Conservation (phyloP, 2,329 filamentous ascomycete species). For the Teratosphaeria pseudoeucalypti region DNA sequence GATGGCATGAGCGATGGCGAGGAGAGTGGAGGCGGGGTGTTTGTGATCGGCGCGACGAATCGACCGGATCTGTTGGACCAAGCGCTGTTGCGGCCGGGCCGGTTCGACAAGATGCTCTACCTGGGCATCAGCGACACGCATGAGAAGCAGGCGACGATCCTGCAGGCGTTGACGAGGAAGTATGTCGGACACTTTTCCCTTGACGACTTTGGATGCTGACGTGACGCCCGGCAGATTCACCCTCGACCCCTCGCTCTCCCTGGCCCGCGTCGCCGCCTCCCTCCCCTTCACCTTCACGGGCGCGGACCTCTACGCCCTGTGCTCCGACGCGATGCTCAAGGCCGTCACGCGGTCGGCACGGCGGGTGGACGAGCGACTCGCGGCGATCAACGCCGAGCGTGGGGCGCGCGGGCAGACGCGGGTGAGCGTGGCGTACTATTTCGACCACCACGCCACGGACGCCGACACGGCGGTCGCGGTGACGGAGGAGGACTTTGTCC, state of each 20-base stretch:
- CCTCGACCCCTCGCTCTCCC: conserved; percentile 66
- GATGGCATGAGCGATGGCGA: conserved; percentile 96
- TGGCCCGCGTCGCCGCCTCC: conserved; percentile 60
- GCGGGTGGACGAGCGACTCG: conserved; percentile 74
- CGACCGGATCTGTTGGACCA: conserved; percentile 86
- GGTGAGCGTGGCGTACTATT: conserved; percentile 85
- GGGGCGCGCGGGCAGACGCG: conserved; percentile 15
- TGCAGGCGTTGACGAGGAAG: conserved; percentile 92
- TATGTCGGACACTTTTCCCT: conserved; percentile 38
- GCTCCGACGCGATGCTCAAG: conserved; percentile 97
- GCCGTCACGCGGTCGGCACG: conserved; percentile 85
- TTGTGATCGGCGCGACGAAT: conserved; percentile 95
- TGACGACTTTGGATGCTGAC: background rate
- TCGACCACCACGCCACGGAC: conserved; percentile 77
- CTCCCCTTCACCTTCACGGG: conserved; percentile 95
- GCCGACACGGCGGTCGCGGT: conserved; percentile 83
- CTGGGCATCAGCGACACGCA: conserved; percentile 93
- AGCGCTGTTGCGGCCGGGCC: conserved; percentile 74
- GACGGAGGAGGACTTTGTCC: conserved; percentile 75
- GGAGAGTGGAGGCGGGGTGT: conserved; percentile 71
- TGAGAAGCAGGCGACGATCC: conserved; percentile 86
- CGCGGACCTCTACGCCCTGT: conserved; percentile 92
- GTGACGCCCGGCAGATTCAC: conserved; percentile 55
- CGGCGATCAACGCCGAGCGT: conserved; percentile 48
- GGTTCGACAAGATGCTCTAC: conserved; percentile 98